Evolutionary conservation across 352 stramenopile genomes (phyloP).

Genomic region (Phytopythium mirpurense): DNA sequence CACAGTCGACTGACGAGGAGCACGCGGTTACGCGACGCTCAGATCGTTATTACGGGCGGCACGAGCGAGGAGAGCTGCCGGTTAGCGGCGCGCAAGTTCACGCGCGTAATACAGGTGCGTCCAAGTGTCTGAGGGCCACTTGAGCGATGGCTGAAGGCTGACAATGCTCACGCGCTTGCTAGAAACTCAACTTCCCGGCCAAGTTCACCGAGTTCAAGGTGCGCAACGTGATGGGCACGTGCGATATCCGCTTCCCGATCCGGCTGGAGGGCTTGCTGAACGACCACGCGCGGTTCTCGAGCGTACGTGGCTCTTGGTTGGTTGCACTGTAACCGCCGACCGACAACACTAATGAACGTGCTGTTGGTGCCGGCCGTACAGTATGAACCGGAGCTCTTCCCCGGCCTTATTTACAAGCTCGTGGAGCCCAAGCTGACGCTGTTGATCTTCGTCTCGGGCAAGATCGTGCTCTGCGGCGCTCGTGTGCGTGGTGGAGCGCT

Average conservation of each 20-base stretch:
- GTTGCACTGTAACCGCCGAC: too few relatives aligned
- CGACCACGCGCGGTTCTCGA: slow-evolving; percentile 93
- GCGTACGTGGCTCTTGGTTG: slow-evolving; percentile 40
- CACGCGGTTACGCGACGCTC: not conserved
- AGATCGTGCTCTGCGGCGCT: slow-evolving; percentile 98
- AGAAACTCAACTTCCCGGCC: slow-evolving; percentile 88
- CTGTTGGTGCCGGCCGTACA: slow-evolving; percentile 29
- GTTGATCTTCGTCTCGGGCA: slow-evolving; percentile 99
- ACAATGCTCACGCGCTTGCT: not conserved
- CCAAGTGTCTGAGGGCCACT: not conserved
- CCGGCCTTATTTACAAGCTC: slow-evolving; percentile 98
- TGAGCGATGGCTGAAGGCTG: not conserved
- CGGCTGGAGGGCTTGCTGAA: slow-evolving; percentile 97
- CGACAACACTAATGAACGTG: too few relatives aligned
- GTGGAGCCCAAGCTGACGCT: slow-evolving; percentile 97
- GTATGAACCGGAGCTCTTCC: slow-evolving; percentile 99
- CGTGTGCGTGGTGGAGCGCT: slow-evolving; percentile 70
- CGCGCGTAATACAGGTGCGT: slow-evolving; percentile 74
- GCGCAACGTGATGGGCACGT: slow-evolving; percentile 98
- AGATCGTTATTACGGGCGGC: slow-evolving; percentile 85
- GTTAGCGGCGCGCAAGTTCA: slow-evolving; percentile 83
- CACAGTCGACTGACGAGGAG: not conserved
- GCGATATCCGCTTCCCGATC: slow-evolving; percentile 98
- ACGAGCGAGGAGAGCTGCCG: slow-evolving; percentile 80
- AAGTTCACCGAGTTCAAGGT: slow-evolving; percentile 90